Evolutionary conservation across 148 eudicot genomes (phyloP).

Genomic region (Linanthus parryae): DNA sequence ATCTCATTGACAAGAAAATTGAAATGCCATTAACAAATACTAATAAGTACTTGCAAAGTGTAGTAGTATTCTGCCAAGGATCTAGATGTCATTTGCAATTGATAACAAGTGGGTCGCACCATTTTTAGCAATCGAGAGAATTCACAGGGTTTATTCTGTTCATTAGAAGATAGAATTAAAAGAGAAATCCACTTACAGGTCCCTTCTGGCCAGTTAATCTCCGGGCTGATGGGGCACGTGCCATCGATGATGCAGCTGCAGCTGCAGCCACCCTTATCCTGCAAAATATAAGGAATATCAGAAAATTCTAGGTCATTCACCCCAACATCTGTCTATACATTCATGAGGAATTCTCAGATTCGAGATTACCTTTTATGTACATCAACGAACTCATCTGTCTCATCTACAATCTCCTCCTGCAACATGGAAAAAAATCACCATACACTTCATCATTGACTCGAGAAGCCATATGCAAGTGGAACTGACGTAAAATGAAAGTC

Average conservation of each 20-base stretch:
- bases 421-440: slow-evolving; percentile 16
- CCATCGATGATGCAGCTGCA: slow-evolving; percentile 91
- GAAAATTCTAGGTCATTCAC: background rate
- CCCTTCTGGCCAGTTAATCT: slow-evolving; percentile 60
- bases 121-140: background rate
- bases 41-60: background rate
- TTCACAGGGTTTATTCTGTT: no score
- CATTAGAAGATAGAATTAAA: background rate
- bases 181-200: slow-evolving; percentile 39
- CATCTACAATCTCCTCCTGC: slow-evolving; percentile 98
- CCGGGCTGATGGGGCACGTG: slow-evolving; percentile 78
- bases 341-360: background rate
- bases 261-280: slow-evolving; percentile 99
- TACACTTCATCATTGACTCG: background rate
- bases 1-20: background rate
- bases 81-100: background rate
- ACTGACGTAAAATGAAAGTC: no score
- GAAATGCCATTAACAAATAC: background rate
- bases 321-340: background rate
- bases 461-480: no score
- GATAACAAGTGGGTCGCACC: background rate
- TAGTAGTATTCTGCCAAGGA: background rate
- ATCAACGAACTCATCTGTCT: slow-evolving; percentile 95
- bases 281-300: slow-evolving; percentile 20
- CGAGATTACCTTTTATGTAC: slow-evolving; percentile 71